Evolutionary conservation across 2,329 filamentous ascomycete species (phyloP).

Genomic region (Metarhizium guizhouense): DNA sequence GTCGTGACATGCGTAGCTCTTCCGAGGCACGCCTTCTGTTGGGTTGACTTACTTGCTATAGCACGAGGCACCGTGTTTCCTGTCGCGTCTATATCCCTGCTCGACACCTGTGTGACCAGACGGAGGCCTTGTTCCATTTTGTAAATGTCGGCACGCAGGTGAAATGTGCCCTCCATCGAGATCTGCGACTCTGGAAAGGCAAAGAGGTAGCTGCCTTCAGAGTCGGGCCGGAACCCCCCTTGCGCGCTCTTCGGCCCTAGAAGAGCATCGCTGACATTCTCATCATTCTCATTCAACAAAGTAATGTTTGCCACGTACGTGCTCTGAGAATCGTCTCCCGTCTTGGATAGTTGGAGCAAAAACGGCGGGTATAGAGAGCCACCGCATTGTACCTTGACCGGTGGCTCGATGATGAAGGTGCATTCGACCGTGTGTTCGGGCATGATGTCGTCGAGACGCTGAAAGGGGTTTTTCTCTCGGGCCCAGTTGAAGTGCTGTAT

Average conservation of each 20-base stretch:
- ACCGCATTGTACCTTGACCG: conserved; percentile 10
- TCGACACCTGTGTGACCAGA: neutral
- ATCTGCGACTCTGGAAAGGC: neutral
- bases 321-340: neutral
- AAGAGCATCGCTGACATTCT: neutral
- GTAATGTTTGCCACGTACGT: neutral
- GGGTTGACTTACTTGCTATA: neutral
- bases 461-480: too few relatives aligned
- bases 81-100: neutral
- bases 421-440: neutral
- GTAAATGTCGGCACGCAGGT: neutral
- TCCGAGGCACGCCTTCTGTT: neutral
- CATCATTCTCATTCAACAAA: neutral
- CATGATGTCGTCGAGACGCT: conserved; percentile 4
- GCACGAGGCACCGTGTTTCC: neutral
- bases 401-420: conserved; percentile 17
- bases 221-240: neutral
- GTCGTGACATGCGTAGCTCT: neutral
- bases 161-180: neutral
- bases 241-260: neutral
- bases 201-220: neutral
- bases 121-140: neutral
- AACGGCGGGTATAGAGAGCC: conserved; percentile 15
- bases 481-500: too few relatives aligned
- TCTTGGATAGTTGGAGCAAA: conserved; percentile 3